These are phyloP conservation scores for Venturia oleaginea DNA, from an alignment of 2,329 filamentous ascomycete species.

Conservation along the genomic window DNA sequence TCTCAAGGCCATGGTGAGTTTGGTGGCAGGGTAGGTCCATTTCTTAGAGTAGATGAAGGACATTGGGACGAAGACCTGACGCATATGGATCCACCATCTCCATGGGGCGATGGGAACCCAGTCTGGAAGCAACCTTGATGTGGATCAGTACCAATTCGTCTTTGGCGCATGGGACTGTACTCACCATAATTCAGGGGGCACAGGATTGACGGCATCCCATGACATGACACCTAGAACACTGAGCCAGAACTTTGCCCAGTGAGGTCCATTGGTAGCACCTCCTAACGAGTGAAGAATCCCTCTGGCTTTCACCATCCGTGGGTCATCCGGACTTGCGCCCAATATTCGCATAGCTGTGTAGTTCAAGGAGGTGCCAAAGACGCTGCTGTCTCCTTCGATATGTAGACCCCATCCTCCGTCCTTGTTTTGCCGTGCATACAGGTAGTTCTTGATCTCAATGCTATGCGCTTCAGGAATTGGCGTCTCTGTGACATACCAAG, in stretches of 20 bases:
- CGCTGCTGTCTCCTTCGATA: constrained; percentile 85
- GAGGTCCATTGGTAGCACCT: constrained; percentile 72
- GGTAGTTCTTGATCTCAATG: constrained; percentile 85
- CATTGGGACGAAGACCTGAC: constrained; percentile 93
- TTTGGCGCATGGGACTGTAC: constrained; percentile 18
- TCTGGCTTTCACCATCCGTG: constrained; percentile 76
- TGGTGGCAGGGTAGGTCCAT: constrained; percentile 68
- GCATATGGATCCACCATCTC: constrained; percentile 98
- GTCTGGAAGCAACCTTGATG: constrained; percentile 61
- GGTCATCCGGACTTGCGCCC: constrained; percentile 74
- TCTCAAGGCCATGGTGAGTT: constrained; percentile 61
- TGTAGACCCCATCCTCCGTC: constrained; percentile 98
- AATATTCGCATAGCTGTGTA: constrained; percentile 74
- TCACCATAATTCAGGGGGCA: constrained; percentile 84
- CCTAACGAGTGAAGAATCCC: constrained; percentile 75
- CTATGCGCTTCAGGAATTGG: constrained; percentile 71
- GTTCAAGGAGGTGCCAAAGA: constrained; percentile 84
- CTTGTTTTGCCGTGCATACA: constrained; percentile 74
- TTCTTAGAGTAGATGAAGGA: constrained; percentile 77
- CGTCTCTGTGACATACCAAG: constrained; percentile 84
- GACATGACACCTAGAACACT: constrained; percentile 70
- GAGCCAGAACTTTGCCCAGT: constrained; percentile 98
- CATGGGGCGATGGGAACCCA: constrained; percentile 85
- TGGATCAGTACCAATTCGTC: constrained; percentile 14
- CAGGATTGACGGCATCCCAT: constrained; percentile 92